These are phyloP conservation scores for Punctularia strigosozonata DNA, from an alignment of 768 basidiomycete genomes.

Conservation along the genomic window DNA sequence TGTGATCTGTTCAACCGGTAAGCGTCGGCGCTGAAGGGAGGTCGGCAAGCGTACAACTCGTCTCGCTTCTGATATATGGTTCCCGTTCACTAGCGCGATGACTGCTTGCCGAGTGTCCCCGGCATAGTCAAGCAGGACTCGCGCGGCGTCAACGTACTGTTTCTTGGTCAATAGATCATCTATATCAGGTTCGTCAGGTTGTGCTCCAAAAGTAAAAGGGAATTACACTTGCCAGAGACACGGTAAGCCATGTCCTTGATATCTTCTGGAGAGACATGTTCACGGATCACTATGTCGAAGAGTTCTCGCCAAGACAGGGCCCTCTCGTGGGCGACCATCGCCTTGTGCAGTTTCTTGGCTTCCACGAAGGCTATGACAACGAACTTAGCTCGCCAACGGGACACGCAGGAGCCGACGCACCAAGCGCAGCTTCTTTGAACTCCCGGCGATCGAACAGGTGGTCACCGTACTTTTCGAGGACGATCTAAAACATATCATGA, in stretches of 20 bases:
- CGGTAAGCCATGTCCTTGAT: constrained; percentile 59
- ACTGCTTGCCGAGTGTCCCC: constrained; percentile 69
- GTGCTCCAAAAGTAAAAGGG: constrained; percentile 4
- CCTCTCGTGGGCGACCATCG: constrained; percentile 82
- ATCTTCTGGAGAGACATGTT: constrained; percentile 40
- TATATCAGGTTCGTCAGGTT: too few species aligned
- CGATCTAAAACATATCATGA: constrained; percentile 26
- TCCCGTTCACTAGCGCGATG: constrained; percentile 67
- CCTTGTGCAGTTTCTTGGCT: constrained; percentile 51
- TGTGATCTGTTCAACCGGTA: constrained; percentile 34
- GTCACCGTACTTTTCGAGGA: constrained; percentile 71
- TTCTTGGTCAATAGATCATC: constrained; percentile 80
- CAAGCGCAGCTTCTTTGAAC: constrained; percentile 72
- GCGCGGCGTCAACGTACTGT: constrained; percentile 67
- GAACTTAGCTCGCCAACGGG: not conserved
- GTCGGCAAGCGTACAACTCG: constrained; percentile 48
- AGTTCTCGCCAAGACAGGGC: constrained; percentile 86
- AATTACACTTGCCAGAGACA: constrained; percentile 51
- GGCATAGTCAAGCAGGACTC: constrained; percentile 76
- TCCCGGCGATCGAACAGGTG: constrained; percentile 82
- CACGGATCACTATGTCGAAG: constrained; percentile 62
- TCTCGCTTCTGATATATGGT: constrained; percentile 79
- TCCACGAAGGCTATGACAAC: constrained; percentile 54
- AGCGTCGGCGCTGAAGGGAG: constrained; percentile 2
- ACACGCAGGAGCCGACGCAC: constrained; percentile 25